Evolutionary conservation across 208 protist genomes (phyloP).

Genomic region (Leptomonas pyrrhocoris): DNA sequence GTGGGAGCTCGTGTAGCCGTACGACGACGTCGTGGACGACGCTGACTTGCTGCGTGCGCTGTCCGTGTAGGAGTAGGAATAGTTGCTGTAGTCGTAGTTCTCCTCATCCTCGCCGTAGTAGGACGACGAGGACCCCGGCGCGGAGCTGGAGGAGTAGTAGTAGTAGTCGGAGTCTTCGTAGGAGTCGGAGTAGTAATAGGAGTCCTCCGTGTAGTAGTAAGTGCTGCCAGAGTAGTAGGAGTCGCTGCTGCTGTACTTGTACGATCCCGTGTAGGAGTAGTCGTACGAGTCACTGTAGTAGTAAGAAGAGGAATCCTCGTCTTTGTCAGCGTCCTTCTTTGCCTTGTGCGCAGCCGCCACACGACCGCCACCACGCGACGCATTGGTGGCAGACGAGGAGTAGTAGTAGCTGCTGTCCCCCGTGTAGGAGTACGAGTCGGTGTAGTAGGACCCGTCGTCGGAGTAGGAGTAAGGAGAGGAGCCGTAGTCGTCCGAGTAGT

Average conservation of each 20-base stretch:
- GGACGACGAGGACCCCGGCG: slow-evolving; percentile 14
- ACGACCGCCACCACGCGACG: background rate
- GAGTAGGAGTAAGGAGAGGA: slow-evolving; percentile 24
- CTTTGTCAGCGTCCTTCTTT: background rate
- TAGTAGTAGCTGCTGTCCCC: slow-evolving; percentile 29
- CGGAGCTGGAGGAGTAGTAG: slow-evolving; percentile 16
- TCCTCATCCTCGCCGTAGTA: slow-evolving; percentile 17
- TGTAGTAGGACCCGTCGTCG: slow-evolving; percentile 11
- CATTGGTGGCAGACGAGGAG: slow-evolving; percentile 26
- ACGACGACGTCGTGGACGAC: slow-evolving; percentile 42
- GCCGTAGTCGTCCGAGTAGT: slow-evolving; percentile 26
- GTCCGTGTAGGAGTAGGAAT: slow-evolving; percentile 27
- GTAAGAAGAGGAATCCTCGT: slow-evolving; percentile 1
- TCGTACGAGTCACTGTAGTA: slow-evolving; percentile 29
- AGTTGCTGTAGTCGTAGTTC: background rate
- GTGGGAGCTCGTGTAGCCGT: slow-evolving; percentile 28
- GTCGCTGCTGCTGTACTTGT: slow-evolving; percentile 18
- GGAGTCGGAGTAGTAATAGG: slow-evolving; percentile 28
- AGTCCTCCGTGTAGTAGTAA: background rate
- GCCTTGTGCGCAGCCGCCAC: background rate
- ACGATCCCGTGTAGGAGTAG: slow-evolving; percentile 28
- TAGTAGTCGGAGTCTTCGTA: slow-evolving; percentile 22
- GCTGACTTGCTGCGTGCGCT: slow-evolving; percentile 22
- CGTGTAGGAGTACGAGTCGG: slow-evolving; percentile 24
- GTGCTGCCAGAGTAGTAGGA: slow-evolving; percentile 33